Evolutionary conservation across 495 filamentous ascomycete species (phyloP).

Genomic region (Penicillium cinerascens): DNA sequence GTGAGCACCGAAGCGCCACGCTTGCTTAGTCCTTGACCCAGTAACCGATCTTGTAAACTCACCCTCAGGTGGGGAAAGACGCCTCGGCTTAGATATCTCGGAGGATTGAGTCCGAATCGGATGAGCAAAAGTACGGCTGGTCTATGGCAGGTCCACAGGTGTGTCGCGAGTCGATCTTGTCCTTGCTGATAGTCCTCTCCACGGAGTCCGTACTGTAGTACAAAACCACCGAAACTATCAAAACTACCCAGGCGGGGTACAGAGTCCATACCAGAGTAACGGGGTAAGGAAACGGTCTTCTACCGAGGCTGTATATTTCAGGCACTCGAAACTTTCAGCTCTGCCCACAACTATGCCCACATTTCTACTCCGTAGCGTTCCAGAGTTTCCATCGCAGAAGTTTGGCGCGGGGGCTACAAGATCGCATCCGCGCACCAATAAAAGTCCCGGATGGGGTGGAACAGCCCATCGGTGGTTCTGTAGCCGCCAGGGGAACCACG

Average conservation of each 20-base stretch:
- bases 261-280: background rate
- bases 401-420: background rate
- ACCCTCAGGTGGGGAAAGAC: background rate
- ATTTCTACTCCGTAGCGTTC: background rate
- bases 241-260: background rate
- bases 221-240: no score
- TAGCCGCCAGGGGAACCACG: conserved; percentile 13
- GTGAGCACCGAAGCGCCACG: background rate
- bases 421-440: conserved; percentile 16
- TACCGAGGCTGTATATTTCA: background rate
- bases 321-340: background rate
- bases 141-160: background rate
- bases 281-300: background rate
- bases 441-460: background rate
- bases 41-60: conserved; percentile 3
- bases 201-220: background rate
- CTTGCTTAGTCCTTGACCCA: background rate
- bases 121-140: background rate
- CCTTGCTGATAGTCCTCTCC: no score
- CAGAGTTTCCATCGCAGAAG: background rate
- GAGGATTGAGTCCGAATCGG: background rate
- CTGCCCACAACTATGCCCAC: background rate
- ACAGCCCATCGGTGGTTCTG: conserved; percentile 1
- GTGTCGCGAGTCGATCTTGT: background rate
- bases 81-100: background rate